Base-by-base conservation (phyloP, 1,139 yeast genomes). In the Yamadazyma diospyri region DNA sequence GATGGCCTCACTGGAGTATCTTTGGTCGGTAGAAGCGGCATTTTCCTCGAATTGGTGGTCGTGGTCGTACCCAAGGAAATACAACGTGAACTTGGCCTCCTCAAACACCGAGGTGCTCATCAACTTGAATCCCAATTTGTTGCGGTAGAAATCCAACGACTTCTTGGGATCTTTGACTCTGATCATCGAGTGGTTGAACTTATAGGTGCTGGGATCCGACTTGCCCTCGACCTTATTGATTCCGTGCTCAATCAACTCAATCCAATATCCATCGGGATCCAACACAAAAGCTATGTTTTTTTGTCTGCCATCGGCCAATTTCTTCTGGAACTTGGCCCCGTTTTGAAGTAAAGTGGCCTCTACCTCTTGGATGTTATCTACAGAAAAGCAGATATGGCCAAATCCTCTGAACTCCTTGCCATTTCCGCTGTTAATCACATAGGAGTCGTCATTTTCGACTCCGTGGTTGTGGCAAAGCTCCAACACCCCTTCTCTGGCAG, bases 261-360 rank as follows among this genome's bases (percentile, higher is more conserved):
- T 74, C 98, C 98, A 92, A 65, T 92, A 92, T 46, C 94, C 94
- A 60, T 92, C 92, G 4, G 97, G 97, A 53, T 92, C 98, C 47
- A 88, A 74, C 2, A 81, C 95, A 60, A 92, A 92, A 0, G 97
- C 97, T 63, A 92, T 88, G 55, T 87, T 72, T 59, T 80, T 82
- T 61, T 86, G 95, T 61, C 96, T 79, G 16, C 98, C 98, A 51
- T 92, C 97, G 28, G 75, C 57, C 48, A 88, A 67, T 51, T 72
- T 83, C 71, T 92, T 92, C 61, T 88, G 78, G 66, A 92, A 92
- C 34, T 61, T 57, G 35, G 84, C 97, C 4, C 81, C 84, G 29
- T 67, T 63, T 23, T 62, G 67, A 39, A 78, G 67, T 36, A 89
- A 66, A 12, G 64, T 57, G 30, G 64, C 61, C 57, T 92, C 87